Conservation (phyloP, 768 basidiomycete species). For the Tricholoma matsutake region DNA sequence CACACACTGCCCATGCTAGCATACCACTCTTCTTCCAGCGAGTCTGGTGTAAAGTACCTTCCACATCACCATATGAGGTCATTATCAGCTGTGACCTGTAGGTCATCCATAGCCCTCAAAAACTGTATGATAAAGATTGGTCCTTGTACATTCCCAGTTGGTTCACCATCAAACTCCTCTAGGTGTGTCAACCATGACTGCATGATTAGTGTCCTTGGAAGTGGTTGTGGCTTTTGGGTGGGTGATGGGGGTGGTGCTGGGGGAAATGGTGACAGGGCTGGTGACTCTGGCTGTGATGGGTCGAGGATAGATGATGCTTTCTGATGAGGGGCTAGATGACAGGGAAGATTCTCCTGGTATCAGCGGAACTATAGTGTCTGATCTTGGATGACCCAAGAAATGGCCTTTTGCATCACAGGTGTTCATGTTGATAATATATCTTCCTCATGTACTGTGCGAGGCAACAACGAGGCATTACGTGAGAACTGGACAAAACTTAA, state of each 20-base stretch:
- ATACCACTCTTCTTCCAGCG: neutral
- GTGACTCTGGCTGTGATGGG: neutral
- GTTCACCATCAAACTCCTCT: neutral
- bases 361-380: neutral
- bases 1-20: neutral
- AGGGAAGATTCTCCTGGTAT: neutral
- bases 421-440: neutral
- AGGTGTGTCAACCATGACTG: neutral
- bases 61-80: neutral
- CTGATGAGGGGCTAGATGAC: neutral
- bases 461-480: neutral
- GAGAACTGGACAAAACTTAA: neutral
- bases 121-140: neutral
- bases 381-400: neutral
- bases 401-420: neutral
- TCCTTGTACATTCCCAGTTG: neutral
- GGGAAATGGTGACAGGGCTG: neutral
- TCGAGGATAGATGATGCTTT: neutral
- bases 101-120: neutral
- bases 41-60: neutral
- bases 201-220: neutral
- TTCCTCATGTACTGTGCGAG: neutral
- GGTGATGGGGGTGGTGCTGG: neutral
- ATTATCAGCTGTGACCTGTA: neutral
- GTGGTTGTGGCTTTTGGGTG: neutral